Base-by-base conservation (phyloP, 1,284 basidiomycete genomes). In the Ustilago shanxiensis region DNA sequence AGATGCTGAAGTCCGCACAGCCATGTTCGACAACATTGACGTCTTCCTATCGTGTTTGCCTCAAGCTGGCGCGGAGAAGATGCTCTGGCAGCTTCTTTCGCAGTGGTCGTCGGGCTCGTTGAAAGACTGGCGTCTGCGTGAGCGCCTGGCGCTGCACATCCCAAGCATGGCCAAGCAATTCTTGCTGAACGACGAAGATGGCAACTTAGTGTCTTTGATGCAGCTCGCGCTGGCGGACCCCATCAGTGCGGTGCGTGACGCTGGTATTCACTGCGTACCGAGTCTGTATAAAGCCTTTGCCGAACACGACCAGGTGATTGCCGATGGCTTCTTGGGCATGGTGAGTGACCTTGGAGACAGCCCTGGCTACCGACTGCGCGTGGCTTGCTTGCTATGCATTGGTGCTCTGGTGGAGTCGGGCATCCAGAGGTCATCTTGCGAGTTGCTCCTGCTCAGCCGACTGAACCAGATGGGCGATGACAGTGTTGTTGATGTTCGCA, bases 241-340 rank as follows among this genome's bases (percentile, higher is more conserved):
- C 18, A 93, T 95, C 66, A 92, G 93, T 35, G 91, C 93, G 29
- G 93, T 98, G 7, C 89, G 95, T 59, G 92, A 94, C 79, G 91
- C 91, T 22, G 93, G 92, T 2, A 89, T 94, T 24, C 82, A 86
- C 26, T 87, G 88, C 66, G 92, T 93, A 2, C 61, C 66, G 13
- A 41, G 78, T 45, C 80, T 77, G 61, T 78, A 79, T 66, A 64
- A 45, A 45, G 79, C 75, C 20, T 83, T 81, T 41, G 75, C 73
- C 61, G 79, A 78, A 62, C 73, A 74, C 77, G 60, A 71, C 66
- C 79, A 74, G 60, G 66, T 72, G 49, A 70, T 79, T 77, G 72
- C 77, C 24, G 77, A 82, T 51, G 82, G 82, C 49, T 83, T 81
- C 77, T 81, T 83, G 66, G 73, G 81, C 70, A 70, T 83, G 81